Evolutionary conservation across 2,329 filamentous ascomycete species (phyloP).

Genomic region (Ceratocystis papillata): DNA sequence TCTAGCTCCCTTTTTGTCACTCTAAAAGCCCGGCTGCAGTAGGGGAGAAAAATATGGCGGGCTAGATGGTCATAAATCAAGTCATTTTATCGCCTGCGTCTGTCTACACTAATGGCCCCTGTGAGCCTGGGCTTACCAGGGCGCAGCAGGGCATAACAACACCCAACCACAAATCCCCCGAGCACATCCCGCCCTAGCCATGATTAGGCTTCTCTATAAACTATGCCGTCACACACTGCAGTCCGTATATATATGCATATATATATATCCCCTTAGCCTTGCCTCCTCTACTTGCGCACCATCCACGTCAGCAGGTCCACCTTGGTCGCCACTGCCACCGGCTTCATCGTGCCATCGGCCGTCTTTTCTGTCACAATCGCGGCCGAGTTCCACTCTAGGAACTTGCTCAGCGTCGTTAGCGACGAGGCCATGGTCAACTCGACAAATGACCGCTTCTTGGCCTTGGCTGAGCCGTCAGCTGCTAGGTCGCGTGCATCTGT

Average conservation of each 20-base stretch:
- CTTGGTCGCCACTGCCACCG: conserved; percentile 87
- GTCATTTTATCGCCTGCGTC: no score
- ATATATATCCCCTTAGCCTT: no score
- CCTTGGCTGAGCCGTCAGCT: conserved; percentile 32
- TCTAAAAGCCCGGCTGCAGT: no score
- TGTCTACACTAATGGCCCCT: no score
- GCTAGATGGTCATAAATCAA: no score
- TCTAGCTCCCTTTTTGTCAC: no score
- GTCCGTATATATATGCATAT: not conserved
- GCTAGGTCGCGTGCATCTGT: conserved; percentile 68
- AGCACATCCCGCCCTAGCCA: no score
- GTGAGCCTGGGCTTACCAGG: no score
- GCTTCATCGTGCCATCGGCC: conserved; percentile 49
- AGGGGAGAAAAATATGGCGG: no score
- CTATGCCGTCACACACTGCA: not conserved
- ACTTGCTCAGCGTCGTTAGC: conserved; percentile 71
- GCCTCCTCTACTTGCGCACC: conserved; percentile 45
- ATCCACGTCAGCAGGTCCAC: conserved; percentile 91
- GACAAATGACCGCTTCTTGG: conserved; percentile 62
- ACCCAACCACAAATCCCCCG: no score
- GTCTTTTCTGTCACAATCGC: conserved; percentile 79
- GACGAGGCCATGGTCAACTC: conserved; percentile 90
- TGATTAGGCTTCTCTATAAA: no score
- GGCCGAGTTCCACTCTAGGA: conserved; percentile 97
- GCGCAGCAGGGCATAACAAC: no score